Evolutionary conservation across 1,139 yeast species (phyloP).

Genomic region (Taiozyma sp.): DNA sequence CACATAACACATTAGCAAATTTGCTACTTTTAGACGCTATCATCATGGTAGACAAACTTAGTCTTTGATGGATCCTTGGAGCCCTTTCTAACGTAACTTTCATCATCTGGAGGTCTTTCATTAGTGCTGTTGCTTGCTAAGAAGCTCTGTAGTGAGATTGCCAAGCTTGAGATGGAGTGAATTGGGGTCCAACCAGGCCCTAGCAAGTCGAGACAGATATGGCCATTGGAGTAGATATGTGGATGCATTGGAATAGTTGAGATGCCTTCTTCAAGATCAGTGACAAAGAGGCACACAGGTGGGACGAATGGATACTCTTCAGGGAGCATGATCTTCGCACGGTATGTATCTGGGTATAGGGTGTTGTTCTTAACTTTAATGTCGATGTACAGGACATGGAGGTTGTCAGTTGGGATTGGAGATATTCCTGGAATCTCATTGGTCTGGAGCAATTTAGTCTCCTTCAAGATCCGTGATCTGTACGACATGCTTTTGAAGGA

Average conservation of each 20-base stretch:
- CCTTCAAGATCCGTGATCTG: slow-evolving; percentile 16
- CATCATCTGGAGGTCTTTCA: slow-evolving; percentile 45
- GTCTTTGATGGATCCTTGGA: slow-evolving; percentile 52
- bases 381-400: slow-evolving; percentile 17
- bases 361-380: slow-evolving; percentile 24
- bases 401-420: slow-evolving; percentile 16
- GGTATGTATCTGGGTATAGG: slow-evolving; percentile 28
- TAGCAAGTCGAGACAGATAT: slow-evolving; percentile 57
- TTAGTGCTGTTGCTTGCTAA: slow-evolving; percentile 40
- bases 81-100: slow-evolving; percentile 41
- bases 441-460: slow-evolving; percentile 12
- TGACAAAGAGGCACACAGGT: slow-evolving; percentile 53
- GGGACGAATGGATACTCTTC: slow-evolving; percentile 56
- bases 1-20: background rate
- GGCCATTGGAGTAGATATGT: slow-evolving; percentile 70
- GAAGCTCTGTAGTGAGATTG: slow-evolving; percentile 63
- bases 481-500: slow-evolving; percentile 8
- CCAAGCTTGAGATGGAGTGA: slow-evolving; percentile 47
- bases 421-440: slow-evolving; percentile 12
- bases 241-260: slow-evolving; percentile 54
- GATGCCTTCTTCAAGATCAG: slow-evolving; percentile 27
- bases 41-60: slow-evolving; percentile 52
- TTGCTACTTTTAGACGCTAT: slow-evolving; percentile 29
- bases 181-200: slow-evolving; percentile 76
- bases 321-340: slow-evolving; percentile 38